Percentiles rank a stretch among this genome's conserved stretches.
phyloP scores from a whole-genome alignment of 225 moss, liverwort and hornwort genomes.

The Climacium dendroides region DNA sequence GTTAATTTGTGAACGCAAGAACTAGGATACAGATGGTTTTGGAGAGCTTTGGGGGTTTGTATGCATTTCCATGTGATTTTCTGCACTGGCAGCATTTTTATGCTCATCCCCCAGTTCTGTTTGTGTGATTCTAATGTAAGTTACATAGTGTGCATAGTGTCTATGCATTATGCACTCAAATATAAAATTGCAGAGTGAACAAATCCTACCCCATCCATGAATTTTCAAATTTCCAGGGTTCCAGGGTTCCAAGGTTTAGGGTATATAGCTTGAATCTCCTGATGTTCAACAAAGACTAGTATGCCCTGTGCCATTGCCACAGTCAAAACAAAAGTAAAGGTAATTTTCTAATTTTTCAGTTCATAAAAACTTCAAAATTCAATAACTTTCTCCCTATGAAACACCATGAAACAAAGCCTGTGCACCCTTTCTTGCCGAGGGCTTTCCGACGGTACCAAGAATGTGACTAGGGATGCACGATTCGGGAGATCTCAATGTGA shows the following conservation, averaged over 20 bases:
- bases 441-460: too few species aligned
- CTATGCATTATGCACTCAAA: background rate
- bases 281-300: background rate
- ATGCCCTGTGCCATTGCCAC: too few species aligned
- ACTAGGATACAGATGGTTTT: background rate
- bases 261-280: background rate
- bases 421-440: too few species aligned
- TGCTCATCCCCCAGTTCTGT: background rate
- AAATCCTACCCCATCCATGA: background rate
- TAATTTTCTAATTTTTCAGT: too few species aligned
- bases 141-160: too few species aligned
- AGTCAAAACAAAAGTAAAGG: too few species aligned
- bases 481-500: too few species aligned
- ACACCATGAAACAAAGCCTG: too few species aligned
- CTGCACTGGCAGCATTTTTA: background rate
- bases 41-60: background rate
- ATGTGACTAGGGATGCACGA: too few species aligned
- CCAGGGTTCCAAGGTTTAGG: too few species aligned
- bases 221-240: background rate
- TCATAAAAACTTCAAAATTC: too few species aligned
- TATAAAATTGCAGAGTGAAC: background rate
- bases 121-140: background rate
- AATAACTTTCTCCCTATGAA: too few species aligned
- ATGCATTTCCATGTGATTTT: background rate
- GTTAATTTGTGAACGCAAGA: background rate